Percentiles rank a stretch among this genome's conserved stretches.
Evolutionary conservation across 1,284 basidiomycete genomes (phyloP).

Genomic region (Malassezia obtusa): DNA sequence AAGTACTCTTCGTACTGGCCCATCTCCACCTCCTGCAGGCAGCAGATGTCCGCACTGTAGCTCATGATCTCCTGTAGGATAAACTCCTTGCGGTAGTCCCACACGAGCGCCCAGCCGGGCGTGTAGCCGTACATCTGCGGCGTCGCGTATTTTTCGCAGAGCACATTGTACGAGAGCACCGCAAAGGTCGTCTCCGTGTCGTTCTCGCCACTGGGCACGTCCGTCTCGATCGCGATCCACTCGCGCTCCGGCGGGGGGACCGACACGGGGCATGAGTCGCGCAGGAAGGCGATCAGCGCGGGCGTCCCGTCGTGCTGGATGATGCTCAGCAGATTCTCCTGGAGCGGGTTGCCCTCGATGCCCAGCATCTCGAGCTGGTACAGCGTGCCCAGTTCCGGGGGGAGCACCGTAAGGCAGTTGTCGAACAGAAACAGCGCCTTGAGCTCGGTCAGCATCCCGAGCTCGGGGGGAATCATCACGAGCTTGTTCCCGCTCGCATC

Average conservation of each 20-base stretch:
- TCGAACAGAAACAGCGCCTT: constrained; percentile 93
- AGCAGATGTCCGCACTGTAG: constrained; percentile 79
- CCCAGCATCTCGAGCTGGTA: constrained; percentile 89
- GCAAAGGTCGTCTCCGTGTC: constrained; percentile 58
- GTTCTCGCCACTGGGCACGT: constrained; percentile 50
- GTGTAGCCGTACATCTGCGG: constrained; percentile 90
- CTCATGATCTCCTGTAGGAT: constrained; percentile 78
- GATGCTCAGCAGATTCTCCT: constrained; percentile 64
- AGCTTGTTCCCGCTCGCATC: constrained; percentile 88
- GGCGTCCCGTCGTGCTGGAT: constrained; percentile 87
- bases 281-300: constrained; percentile 74
- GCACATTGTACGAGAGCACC: constrained; percentile 83
- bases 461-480: constrained; percentile 66
- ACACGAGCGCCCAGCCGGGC: constrained; percentile 85
- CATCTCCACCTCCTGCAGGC: constrained; percentile 81
- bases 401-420: constrained; percentile 76
- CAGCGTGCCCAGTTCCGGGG: constrained; percentile 76
- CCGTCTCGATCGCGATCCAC: constrained; percentile 68
- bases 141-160: constrained; percentile 85
- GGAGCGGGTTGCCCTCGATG: constrained; percentile 89
- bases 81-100: constrained; percentile 86
- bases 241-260: constrained; percentile 70
- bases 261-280: constrained; percentile 75
- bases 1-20: constrained; percentile 92
- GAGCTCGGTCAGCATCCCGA: constrained; percentile 80